A percentile compares a stretch with the other conserved stretches of the same genome.
Conservation (phyloP, 2,329 filamentous ascomycete species). For the Geosmithia morbida region DNA sequence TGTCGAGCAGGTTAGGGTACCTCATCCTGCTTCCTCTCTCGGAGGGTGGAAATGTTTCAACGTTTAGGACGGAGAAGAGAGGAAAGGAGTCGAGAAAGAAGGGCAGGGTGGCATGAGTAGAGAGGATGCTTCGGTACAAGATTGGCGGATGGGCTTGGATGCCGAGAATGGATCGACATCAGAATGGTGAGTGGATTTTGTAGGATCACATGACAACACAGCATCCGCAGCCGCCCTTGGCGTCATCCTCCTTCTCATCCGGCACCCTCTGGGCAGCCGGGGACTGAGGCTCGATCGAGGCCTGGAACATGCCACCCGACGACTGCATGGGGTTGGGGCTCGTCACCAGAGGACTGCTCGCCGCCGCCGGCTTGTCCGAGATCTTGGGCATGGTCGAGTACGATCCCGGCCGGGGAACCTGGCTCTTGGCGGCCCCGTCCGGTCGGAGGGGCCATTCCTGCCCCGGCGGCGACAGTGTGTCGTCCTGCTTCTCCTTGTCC, state of each 20-base stretch:
- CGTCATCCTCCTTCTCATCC: constrained; percentile 9
- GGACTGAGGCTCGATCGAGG: constrained; percentile 8
- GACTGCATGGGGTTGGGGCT: constrained; percentile 28
- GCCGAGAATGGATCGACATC: too few species aligned
- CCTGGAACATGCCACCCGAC: constrained; percentile 16
- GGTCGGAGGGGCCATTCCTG: constrained; percentile 47
- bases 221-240: constrained; percentile 31
- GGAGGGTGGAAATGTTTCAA: too few species aligned
- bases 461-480: constrained; percentile 4
- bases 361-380: constrained; percentile 13
- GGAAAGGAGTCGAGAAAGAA: too few species aligned
- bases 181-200: too few species aligned
- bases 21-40: too few species aligned
- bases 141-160: too few species aligned
- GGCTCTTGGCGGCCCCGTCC: constrained; percentile 27
- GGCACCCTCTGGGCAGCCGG: constrained; percentile 3
- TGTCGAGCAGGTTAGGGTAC: too few species aligned
- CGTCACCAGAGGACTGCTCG: constrained; percentile 7
- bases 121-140: too few species aligned
- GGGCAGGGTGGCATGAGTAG: too few species aligned
- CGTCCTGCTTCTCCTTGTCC: constrained; percentile 14
- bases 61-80: too few species aligned
- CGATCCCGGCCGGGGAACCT: constrained; percentile 26
- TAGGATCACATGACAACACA: constrained; percentile 38
- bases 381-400: constrained; percentile 54